These are phyloP conservation scores for Aphanomyces euteiches DNA, from an alignment of 352 stramenopile genomes.

Conservation along the genomic window DNA sequence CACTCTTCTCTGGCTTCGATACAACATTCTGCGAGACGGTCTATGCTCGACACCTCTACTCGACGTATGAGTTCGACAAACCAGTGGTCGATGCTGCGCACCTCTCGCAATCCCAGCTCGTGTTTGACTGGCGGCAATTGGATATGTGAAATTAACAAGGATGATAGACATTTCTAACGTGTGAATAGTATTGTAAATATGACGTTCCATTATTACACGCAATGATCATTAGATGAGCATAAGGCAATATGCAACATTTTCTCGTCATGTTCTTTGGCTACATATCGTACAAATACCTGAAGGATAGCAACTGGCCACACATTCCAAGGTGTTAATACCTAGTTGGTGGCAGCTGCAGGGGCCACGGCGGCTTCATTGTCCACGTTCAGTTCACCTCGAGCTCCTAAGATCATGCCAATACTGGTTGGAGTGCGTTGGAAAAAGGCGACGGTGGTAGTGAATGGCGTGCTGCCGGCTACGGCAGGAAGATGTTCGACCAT, in stretches of 20 bases:
- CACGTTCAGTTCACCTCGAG: no score
- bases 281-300: no score
- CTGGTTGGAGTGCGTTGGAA: neutral
- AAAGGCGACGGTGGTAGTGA: neutral
- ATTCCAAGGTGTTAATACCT: no score
- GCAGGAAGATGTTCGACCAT: neutral
- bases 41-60: conserved; percentile 84
- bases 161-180: no score
- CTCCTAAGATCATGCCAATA: neutral
- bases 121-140: neutral
- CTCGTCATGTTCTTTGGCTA: no score
- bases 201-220: no score
- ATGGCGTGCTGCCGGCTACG: neutral
- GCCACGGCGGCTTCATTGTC: no score
- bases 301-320: no score
- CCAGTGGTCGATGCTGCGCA: neutral
- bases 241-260: no score
- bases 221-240: no score
- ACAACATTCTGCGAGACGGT: conserved; percentile 82
- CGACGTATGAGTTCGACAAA: conserved; percentile 20
- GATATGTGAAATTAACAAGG: neutral
- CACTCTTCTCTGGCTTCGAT: conserved; percentile 68
- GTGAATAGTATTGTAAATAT: no score
- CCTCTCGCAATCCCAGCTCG: neutral
- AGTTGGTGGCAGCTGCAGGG: no score